These are phyloP conservation scores for Nothopassalora personata DNA, from an alignment of 2,329 filamentous ascomycete species.

Conservation along the genomic window DNA sequence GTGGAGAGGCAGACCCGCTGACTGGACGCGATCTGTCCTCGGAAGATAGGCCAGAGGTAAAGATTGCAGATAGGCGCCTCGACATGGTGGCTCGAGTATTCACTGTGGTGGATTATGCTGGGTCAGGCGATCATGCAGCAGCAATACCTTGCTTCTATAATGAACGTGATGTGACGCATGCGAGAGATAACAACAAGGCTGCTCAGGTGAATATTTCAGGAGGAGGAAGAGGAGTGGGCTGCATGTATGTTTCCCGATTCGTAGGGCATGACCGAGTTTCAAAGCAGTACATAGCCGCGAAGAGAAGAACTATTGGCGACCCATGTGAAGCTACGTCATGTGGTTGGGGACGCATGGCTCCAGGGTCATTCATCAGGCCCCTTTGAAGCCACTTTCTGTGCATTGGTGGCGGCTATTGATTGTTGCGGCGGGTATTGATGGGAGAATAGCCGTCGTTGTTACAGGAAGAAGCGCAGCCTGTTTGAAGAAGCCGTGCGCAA, in stretches of 20 bases:
- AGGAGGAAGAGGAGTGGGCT: not conserved
- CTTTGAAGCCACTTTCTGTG: too few species aligned
- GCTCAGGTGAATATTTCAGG: slow-evolving; percentile 1
- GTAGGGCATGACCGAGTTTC: not conserved
- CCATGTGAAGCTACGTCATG: not conserved
- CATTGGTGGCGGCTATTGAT: not conserved
- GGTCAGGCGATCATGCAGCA: not conserved
- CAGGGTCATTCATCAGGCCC: not conserved
- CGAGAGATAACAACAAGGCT: not conserved
- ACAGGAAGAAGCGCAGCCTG: not conserved
- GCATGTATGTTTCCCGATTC: not conserved
- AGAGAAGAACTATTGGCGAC: not conserved
- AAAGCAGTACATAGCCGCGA: not conserved
- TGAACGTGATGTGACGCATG: not conserved
- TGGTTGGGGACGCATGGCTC: not conserved
- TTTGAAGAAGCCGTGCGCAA: not conserved
- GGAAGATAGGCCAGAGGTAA: slow-evolving; percentile 14
- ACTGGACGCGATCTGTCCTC: slow-evolving; percentile 14
- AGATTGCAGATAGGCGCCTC: slow-evolving; percentile 20
- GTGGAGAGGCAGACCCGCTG: slow-evolving; percentile 12
- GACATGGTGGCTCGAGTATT: slow-evolving; percentile 13
- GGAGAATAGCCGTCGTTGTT: too few species aligned
- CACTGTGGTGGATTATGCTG: not conserved
- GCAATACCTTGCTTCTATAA: not conserved
- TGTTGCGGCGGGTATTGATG: too few species aligned